Conservation (phyloP, 345 rosid species). For the Mercurialis annua region DNA sequence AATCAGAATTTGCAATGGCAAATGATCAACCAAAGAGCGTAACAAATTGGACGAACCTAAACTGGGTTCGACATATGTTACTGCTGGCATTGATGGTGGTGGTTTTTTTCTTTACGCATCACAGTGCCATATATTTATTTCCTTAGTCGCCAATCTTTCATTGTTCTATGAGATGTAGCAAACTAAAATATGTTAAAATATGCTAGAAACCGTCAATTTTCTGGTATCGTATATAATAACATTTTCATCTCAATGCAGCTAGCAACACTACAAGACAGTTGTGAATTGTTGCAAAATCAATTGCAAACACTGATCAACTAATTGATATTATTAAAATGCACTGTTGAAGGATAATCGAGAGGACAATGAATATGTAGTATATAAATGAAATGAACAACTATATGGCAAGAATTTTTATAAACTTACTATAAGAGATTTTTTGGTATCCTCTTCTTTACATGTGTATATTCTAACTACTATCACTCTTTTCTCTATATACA, state of each 20-base stretch:
- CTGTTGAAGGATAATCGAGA: not conserved
- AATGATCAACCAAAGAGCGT: constrained; percentile 8
- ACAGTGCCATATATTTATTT: constrained; percentile 3
- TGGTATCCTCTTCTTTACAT: constrained; percentile 31
- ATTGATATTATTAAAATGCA: not conserved
- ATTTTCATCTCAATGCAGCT: not conserved
- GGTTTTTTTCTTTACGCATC: constrained; percentile 14
- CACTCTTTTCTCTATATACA: constrained; percentile 50
- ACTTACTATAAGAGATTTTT: constrained; percentile 15
- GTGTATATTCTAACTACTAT: constrained; percentile 32
- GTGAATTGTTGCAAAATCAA: too few species aligned
- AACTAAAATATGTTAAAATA: not conserved
- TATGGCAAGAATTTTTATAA: constrained; percentile 12
- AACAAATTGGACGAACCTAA: constrained; percentile 16
- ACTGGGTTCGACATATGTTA: constrained; percentile 13
- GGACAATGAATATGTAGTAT: not conserved
- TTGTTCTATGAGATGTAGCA: not conserved
- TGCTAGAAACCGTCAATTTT: not conserved
- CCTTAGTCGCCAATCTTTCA: not conserved
- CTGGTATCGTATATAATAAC: not conserved
- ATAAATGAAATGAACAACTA: not conserved
- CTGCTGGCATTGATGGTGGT: constrained; percentile 22
- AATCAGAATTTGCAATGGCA: constrained; percentile 6
- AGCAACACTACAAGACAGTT: not conserved
- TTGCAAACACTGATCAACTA: too few species aligned